Base-by-base conservation (phyloP, 176 grass and related monocot species). In the Avena insularis region DNA sequence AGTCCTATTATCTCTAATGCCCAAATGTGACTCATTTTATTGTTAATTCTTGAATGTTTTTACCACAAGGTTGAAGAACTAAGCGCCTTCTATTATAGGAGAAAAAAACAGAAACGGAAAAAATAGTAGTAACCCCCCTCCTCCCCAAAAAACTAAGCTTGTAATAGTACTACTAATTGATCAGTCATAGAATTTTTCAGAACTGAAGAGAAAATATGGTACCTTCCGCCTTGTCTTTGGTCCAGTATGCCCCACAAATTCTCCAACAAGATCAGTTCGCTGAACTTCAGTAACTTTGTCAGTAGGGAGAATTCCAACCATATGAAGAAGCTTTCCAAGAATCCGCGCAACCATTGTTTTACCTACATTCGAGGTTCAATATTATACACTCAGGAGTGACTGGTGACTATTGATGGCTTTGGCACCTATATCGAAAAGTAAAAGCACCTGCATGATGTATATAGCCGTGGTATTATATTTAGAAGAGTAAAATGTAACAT, bases 261-360 rank as follows among this genome's bases (percentile, higher is more conserved):
- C 92, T 84, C 97, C 97, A 85, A 99, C 94, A 71, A 99, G 92
- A 90, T 99, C 97, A 79, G 97, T 96, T 87, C 97, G 86, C 83
- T 99, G 97, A 71, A 99, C 97, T 92, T 92, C 97, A 89, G 87
- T 96, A 62, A 99, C 92, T 91, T 89, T 96, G 53, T 96, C 89
- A 9, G 97, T 99, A 87, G 90, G 90, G 66, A 99, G 81, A 92
- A 99, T 86, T 49, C 94, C 97, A 67, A 96, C 89, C 87, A 89
- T 89, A 78, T 96, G 90, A 61, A 98, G 91, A 59, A 99, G 90
- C 85, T 94, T 99, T 76, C 97, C 97, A 48, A 99, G 92, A 81
- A 96, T 92, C 43, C 94, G 94, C 87, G 97, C 97, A 81, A 99
- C 90, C 97, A 99, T 94, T 59, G 97, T 99, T 94, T 99, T 99